phyloP scores from a whole-genome alignment of 176 grass and related monocot genomes.

The Oryza meyeriana region DNA sequence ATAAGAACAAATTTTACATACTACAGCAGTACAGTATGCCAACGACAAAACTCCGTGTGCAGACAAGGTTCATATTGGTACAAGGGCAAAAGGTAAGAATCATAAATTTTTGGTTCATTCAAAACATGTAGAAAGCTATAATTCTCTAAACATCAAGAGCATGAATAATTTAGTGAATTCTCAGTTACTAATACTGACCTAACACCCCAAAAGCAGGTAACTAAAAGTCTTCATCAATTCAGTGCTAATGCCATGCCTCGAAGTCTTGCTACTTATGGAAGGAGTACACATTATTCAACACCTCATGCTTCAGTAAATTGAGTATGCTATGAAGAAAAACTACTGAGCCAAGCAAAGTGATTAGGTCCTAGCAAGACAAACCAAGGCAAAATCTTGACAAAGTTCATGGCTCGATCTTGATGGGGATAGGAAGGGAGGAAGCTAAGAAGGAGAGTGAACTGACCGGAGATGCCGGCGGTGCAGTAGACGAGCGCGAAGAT shows the following conservation, averaged over 20 bases:
- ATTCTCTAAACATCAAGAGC: not conserved
- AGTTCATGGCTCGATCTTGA: not conserved
- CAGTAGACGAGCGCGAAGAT: slow-evolving; percentile 96
- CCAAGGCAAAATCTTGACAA: slow-evolving; percentile 1
- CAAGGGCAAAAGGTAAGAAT: not conserved
- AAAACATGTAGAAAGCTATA: not conserved
- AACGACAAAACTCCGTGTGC: not conserved
- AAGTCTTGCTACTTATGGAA: not conserved
- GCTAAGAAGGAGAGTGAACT: not conserved
- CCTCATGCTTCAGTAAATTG: not conserved
- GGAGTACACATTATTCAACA: not conserved
- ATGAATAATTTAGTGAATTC: slow-evolving; percentile 2
- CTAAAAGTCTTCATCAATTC: not conserved
- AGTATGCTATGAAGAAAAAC: not conserved
- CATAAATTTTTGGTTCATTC: slow-evolving; percentile 14
- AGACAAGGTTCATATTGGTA: slow-evolving; percentile 12
- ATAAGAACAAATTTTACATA: slow-evolving; percentile 10
- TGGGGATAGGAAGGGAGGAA: not conserved
- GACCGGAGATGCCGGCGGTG: slow-evolving; percentile 91
- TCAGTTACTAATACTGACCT: not conserved
- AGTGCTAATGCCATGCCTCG: not conserved
- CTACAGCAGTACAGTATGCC: not conserved
- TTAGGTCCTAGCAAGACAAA: slow-evolving; percentile 1
- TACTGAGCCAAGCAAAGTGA: slow-evolving; percentile 7
- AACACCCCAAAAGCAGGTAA: not conserved